Percentiles rank a stretch among this genome's conserved stretches.
These are phyloP conservation scores for Plectosphaerella plurivora DNA, from an alignment of 2,329 filamentous ascomycete species.

Conservation along the genomic window DNA sequence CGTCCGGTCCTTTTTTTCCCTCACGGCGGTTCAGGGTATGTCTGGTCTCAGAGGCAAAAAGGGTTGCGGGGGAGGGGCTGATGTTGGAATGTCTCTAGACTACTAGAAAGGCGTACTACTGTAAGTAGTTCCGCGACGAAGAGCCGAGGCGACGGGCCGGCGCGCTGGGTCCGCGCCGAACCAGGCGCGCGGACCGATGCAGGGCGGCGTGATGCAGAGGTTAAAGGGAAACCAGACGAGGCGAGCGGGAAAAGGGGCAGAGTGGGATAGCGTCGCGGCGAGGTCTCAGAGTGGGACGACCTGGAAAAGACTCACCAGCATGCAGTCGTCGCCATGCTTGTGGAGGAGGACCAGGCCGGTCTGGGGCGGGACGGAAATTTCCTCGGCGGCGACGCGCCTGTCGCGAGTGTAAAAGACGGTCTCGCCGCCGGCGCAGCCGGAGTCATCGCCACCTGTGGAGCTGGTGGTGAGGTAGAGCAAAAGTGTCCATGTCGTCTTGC, in stretches of 20 bases:
- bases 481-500: conserved; percentile 85
- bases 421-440: conserved; percentile 78
- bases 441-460: conserved; percentile 28
- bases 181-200: not conserved
- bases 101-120: too few species aligned
- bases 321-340: conserved; percentile 82
- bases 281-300: conserved; percentile 4
- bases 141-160: not conserved
- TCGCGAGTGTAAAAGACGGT: conserved; percentile 86
- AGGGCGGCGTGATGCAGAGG: conserved; percentile 26
- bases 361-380: conserved; percentile 69
- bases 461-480: conserved; percentile 80
- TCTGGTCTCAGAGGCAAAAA: too few species aligned
- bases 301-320: conserved; percentile 52
- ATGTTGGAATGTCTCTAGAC: too few species aligned
- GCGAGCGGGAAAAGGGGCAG: not conserved
- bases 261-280: not conserved
- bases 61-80: too few species aligned
- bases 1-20: too few species aligned
- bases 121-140: too few species aligned
- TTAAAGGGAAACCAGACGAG: not conserved
- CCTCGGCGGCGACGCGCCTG: conserved; percentile 50
- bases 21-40: too few species aligned
- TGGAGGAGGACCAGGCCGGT: conserved; percentile 85
- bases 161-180: not conserved